Base-by-base conservation (phyloP, 352 stramenopile genomes). In the Elongisporangium undulatum region DNA sequence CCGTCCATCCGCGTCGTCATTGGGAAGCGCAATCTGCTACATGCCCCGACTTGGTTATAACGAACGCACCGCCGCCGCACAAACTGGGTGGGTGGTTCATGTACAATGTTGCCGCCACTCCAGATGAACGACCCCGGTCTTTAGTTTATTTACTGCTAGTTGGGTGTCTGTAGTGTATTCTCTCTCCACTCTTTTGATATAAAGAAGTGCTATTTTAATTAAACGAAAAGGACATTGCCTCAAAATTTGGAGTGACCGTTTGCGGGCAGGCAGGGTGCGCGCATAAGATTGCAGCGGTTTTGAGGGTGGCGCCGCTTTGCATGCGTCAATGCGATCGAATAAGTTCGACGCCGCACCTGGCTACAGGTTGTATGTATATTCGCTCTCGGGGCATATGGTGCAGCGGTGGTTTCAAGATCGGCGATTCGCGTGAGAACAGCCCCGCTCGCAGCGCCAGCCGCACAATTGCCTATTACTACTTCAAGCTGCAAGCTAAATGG, bases 91-190 rank as follows among this genome's bases (percentile, higher is more conserved):
- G 34, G 34, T 45, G 34, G 34, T 45, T 45, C 34, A 45, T 45
- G 34, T 45, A 45, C 34, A 17, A 45, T 45, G 34, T 45, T 45
- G 34, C 34, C 34, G 34, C 34, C 34, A 45, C 34, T 45, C 34
- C 34, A 45, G 34, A 45, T 45, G 34, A 45, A 45, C 34, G 34
- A 45, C 34, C 13, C 4, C 34, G 34, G 34, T 45, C 34, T 45
- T 45, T 45, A 45, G 34, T 45, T 45, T 45, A 45, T 45, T 45
- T 45, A 45, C 34, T 45, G 34, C 34, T 45, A 45, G 34, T 45
- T 45, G 34, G 34, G 34, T 45, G 34, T 45, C 34, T 45, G 34
- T 45, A 45, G 34, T 17, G 34, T 45, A 45, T 45, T 45, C 34
- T 45, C 34, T 45, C 34, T 45, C 12, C 26, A 45, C 34, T 45